Evolutionary conservation across 768 basidiomycete genomes (phyloP).

Genomic region (Xerocomus spinulosus): DNA sequence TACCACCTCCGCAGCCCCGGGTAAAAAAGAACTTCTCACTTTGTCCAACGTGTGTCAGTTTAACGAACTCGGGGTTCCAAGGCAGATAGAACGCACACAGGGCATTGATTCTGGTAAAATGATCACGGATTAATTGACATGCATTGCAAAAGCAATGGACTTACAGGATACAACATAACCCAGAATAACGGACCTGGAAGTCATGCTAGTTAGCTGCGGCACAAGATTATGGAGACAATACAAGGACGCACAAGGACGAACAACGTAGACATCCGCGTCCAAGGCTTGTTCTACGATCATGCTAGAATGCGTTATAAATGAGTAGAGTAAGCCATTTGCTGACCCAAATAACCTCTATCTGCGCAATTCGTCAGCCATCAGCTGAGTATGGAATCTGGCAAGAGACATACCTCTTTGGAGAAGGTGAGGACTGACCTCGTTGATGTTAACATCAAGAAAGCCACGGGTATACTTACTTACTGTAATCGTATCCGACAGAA

Average conservation of each 20-base stretch:
- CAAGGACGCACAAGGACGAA: background rate
- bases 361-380: background rate
- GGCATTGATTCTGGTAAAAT: background rate
- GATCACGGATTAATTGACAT: background rate
- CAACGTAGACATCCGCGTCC: background rate
- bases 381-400: background rate
- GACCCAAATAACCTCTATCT: constrained; percentile 5
- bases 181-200: constrained; percentile 1
- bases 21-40: background rate
- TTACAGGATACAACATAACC: background rate
- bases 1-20: background rate
- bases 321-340: background rate
- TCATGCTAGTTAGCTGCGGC: background rate
- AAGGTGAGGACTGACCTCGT: background rate
- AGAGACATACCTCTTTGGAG: background rate
- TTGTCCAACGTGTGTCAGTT: background rate
- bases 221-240: background rate
- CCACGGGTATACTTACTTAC: background rate
- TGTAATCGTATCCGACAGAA: background rate
- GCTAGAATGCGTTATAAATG: background rate
- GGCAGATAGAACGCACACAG: background rate
- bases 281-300: background rate
- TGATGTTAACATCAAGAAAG: too few relatives aligned
- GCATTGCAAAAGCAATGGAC: background rate
- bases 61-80: background rate